phyloP scores from a whole-genome alignment of 2,329 filamentous ascomycete species.

The Xylariaceae sp. region DNA sequence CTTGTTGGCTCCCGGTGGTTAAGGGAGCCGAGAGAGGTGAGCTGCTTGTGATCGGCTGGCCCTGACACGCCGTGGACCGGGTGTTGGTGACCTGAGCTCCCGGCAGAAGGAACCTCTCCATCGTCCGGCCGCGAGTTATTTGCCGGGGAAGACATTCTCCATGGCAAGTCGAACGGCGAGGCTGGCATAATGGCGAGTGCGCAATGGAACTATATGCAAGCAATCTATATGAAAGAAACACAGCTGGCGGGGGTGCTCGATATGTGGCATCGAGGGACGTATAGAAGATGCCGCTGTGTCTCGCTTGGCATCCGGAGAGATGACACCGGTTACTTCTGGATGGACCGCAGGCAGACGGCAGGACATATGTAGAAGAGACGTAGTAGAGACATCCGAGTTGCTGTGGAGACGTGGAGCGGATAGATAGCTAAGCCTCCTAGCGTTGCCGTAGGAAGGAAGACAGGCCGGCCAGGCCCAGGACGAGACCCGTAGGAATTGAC shows the following conservation, averaged over 20 bases:
- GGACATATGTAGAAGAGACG: background rate
- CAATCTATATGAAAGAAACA: constrained; percentile 4
- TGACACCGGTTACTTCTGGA: background rate
- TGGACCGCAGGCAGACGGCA: background rate
- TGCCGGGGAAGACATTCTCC: constrained; percentile 42
- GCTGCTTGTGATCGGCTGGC: constrained; percentile 25
- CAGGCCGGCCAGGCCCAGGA: background rate
- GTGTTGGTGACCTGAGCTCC: constrained; percentile 23
- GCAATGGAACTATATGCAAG: background rate
- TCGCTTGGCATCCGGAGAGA: background rate
- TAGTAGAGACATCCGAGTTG: constrained; percentile 5
- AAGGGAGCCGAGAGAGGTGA: constrained; percentile 37
- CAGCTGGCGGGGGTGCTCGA: background rate
- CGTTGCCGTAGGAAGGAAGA: background rate
- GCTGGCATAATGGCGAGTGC: constrained; percentile 41
- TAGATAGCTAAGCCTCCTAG: constrained; percentile 1
- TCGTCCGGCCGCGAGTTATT: constrained; percentile 31
- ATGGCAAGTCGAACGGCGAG: constrained; percentile 45
- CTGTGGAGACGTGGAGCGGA: background rate
- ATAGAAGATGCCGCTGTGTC: background rate
- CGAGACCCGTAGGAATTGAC: background rate
- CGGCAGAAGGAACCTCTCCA: constrained; percentile 30
- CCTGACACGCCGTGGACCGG: constrained; percentile 18
- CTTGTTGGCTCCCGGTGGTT: constrained; percentile 62
- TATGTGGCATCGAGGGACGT: background rate